Evolutionary conservation across 257 asterid genomes (phyloP).

Genomic region (Solanum microdontum): DNA sequence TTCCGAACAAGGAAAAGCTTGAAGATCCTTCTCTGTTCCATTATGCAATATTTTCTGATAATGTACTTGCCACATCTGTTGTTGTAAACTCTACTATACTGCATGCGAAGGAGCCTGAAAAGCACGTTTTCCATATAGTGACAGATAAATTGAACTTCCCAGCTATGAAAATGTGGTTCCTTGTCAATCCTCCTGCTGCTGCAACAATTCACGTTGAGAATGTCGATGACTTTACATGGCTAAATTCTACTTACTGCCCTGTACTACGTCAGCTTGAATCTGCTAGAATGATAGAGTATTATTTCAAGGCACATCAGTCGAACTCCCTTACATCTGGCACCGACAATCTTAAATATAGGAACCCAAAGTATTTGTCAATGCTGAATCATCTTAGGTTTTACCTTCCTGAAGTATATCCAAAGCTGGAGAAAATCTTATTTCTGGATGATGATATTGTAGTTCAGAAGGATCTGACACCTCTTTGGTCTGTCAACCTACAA

Average conservation of each 20-base stretch:
- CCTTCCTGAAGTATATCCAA: conserved; percentile 89
- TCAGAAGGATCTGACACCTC: conserved; percentile 86
- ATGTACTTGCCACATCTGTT: conserved; percentile 86
- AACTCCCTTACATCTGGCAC: conserved; percentile 57
- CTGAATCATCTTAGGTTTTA: conserved; percentile 89
- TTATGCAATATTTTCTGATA: conserved; percentile 87
- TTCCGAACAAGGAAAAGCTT: conserved; percentile 54
- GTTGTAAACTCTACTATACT: conserved; percentile 79
- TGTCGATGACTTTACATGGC: conserved; percentile 86
- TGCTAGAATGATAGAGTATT: conserved; percentile 81
- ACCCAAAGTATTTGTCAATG: conserved; percentile 91
- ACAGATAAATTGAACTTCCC: conserved; percentile 86
- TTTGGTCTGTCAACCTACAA: conserved; percentile 72
- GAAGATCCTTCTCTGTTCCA: conserved; percentile 82
- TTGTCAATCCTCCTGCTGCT: conserved; percentile 59
- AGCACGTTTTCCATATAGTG: conserved; percentile 81
- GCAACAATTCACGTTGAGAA: conserved; percentile 74
- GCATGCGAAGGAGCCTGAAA: conserved; percentile 76
- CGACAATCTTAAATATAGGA: conserved; percentile 88
- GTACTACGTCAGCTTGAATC: conserved; percentile 93
- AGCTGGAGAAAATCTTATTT: conserved; percentile 74
- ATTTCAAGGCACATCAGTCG: conserved; percentile 88
- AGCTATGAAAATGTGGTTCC: conserved; percentile 98
- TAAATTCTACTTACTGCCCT: conserved; percentile 88
- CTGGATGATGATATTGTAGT: conserved; percentile 91